Base-by-base conservation (phyloP, 768 basidiomycete species). In the Mrakia hoshinonis region DNA sequence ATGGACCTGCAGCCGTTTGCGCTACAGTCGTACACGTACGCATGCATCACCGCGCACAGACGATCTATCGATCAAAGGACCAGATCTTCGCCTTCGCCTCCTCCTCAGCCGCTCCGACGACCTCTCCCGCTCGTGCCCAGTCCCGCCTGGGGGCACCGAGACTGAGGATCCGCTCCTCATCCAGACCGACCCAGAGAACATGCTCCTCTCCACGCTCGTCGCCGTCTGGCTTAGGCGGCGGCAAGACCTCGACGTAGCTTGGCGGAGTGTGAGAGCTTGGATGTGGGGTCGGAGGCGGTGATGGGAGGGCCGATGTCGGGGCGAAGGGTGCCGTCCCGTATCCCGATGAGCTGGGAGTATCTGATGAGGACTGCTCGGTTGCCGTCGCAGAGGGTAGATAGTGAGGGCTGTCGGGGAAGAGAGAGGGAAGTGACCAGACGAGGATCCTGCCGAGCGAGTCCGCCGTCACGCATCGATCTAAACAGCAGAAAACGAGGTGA, bases 41-140 rank as follows among this genome's bases (percentile, higher is more conserved):
- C 15, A 15, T 43, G 31, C 54, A 31, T 5, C 18, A 18, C 26
- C 5, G 43, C 22, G 18, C 24, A 20, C 18, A 38, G 31, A 64
- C 2, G 47, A 12, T 66, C 47, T 47, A 70, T 7, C 61, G 31
- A 38, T 70, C 69, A 64, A 70, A 70, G 18, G 36, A 47, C 69
- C 69, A 70, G n/a, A 70, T 61, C 52, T 70, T 70, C 54, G 60
- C 58, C 55, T 39, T 60, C 9, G 24, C 38, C 29, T 39, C 68
- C 18, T 22, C 54, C 34, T 15, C 69, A 4, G 9, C 22, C 48
- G 38, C 36, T 31, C 49, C 29, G 15, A 15, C 43, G 43, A 15
- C 6, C 15, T 49, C 47, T 31, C 29, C 29, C 48, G 24, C 15
- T 29, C 24, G 24, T 36, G 46, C 65, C 22, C 65, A 34, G 34